Evolutionary conservation across 208 protist genomes (phyloP).

Genomic region (Leishmania arabica): DNA sequence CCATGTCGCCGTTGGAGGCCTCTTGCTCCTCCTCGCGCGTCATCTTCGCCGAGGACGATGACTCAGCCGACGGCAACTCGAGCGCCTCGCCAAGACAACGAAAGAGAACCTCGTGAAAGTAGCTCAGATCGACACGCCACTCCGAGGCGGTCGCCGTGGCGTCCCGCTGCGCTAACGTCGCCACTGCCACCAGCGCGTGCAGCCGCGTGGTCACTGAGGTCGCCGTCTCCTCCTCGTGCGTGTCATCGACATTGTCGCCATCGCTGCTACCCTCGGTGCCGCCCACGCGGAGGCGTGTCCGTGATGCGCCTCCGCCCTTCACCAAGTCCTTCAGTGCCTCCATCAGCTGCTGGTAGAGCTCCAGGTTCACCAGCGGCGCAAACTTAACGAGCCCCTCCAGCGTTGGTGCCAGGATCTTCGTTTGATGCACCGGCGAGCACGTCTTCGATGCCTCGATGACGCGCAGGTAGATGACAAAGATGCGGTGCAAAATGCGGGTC

Average conservation of each 20-base stretch:
- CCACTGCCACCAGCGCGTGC: slow-evolving; percentile 89
- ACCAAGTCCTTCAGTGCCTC: slow-evolving; percentile 89
- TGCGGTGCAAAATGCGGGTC: slow-evolving; percentile 85
- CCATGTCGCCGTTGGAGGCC: slow-evolving; percentile 36
- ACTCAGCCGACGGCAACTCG: slow-evolving; percentile 61
- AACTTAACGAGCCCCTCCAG: slow-evolving; percentile 92
- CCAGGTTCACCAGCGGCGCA: slow-evolving; percentile 88
- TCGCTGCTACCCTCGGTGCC: not conserved
- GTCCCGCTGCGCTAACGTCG: slow-evolving; percentile 86
- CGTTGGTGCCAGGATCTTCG: slow-evolving; percentile 88
- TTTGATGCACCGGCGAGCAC: slow-evolving; percentile 83
- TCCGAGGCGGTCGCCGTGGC: slow-evolving; percentile 76
- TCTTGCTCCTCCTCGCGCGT: slow-evolving; percentile 48
- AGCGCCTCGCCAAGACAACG: slow-evolving; percentile 84
- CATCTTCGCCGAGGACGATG: slow-evolving; percentile 57
- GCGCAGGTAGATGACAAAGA: slow-evolving; percentile 93
- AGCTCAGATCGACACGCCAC: slow-evolving; percentile 92
- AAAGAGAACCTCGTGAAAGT: slow-evolving; percentile 93
- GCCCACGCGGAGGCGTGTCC: not conserved
- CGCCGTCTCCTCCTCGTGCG: slow-evolving; percentile 58
- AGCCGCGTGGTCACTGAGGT: slow-evolving; percentile 78
- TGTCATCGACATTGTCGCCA: slow-evolving; percentile 8
- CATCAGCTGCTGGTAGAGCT: slow-evolving; percentile 90
- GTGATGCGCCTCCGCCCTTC: slow-evolving; percentile 29
- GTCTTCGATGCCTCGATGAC: slow-evolving; percentile 87